Conservation (phyloP, 139 green algal genomes). For the Chlamydomonas schloesseri region DNA sequence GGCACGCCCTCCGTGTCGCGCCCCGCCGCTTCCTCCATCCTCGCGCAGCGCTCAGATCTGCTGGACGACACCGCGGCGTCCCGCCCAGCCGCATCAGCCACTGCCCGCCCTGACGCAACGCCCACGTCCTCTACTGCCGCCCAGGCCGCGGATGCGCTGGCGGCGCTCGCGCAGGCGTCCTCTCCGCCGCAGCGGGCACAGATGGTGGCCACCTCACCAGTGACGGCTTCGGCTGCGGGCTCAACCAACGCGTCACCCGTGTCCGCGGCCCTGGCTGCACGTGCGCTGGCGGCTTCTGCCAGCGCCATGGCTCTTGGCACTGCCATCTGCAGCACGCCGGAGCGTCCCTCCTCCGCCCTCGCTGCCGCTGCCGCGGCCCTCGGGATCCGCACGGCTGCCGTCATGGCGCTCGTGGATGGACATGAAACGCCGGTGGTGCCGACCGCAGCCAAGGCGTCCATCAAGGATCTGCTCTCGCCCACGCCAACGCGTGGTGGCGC, state of each 20-base stretch:
- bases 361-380: not conserved
- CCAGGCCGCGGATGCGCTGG: not conserved
- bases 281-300: no score
- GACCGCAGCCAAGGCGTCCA: not conserved
- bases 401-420: not conserved
- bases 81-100: not conserved
- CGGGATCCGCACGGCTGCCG: not conserved
- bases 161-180: no score
- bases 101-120: not conserved
- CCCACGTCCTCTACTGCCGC: no score
- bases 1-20: not conserved
- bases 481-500: not conserved
- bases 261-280: not conserved
- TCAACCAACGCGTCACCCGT: not conserved
- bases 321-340: not conserved
- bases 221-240: not conserved
- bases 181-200: no score
- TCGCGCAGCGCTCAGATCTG: not conserved
- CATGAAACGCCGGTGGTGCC: not conserved
- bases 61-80: conserved; percentile 13
- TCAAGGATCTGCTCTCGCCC: not conserved
- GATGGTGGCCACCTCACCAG: no score
- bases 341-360: not conserved
- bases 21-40: not conserved
- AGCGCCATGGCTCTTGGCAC: not conserved